A percentile compares a stretch with the other conserved stretches of the same genome.
These are phyloP conservation scores for Apophysomyces trapeziformis DNA, from an alignment of 371 early-diverging fungal species.

Conservation along the genomic window DNA sequence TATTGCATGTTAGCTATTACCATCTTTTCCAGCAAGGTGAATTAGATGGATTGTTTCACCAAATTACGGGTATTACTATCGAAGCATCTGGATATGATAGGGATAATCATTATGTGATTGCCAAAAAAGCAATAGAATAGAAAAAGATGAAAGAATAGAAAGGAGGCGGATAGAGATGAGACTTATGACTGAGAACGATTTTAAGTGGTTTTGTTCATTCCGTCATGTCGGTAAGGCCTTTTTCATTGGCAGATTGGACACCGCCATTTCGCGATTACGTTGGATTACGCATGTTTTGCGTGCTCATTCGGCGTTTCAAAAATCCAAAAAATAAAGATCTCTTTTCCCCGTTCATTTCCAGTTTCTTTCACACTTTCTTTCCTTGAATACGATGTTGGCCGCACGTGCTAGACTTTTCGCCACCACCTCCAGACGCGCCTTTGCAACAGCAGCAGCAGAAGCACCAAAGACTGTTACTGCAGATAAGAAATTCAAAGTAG, in stretches of 20 bases:
- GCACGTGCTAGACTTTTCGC: constrained; percentile 30
- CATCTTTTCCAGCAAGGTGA: constrained; percentile 93
- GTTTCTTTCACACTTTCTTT: constrained; percentile 15
- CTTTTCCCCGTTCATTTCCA: constrained; percentile 10
- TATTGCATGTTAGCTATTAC: constrained; percentile 70
- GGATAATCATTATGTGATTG: constrained; percentile 91
- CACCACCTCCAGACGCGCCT: constrained; percentile 25
- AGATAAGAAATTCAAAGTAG: constrained; percentile 61
- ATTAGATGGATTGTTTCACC: constrained; percentile 68
- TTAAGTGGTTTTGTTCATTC: too few relatives aligned
- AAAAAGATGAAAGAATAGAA: too few relatives aligned
- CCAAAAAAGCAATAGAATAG: constrained; percentile 12
- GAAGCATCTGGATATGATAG: constrained; percentile 83
- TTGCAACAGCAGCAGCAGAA: constrained; percentile 38
- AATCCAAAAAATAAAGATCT: not conserved
- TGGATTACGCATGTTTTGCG: not conserved
- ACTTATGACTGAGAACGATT: too few relatives aligned
- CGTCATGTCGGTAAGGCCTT: too few relatives aligned
- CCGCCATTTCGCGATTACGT: not conserved
- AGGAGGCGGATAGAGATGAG: too few relatives aligned
- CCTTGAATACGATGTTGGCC: constrained; percentile 22
- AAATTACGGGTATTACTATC: constrained; percentile 53
- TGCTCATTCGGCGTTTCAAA: constrained; percentile 1
- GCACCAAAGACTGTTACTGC: constrained; percentile 24
- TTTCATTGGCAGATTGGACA: too few relatives aligned